These are phyloP conservation scores for Sideroxylon spinosum DNA, from an alignment of 179 eudicot genomes.

Conservation along the genomic window DNA sequence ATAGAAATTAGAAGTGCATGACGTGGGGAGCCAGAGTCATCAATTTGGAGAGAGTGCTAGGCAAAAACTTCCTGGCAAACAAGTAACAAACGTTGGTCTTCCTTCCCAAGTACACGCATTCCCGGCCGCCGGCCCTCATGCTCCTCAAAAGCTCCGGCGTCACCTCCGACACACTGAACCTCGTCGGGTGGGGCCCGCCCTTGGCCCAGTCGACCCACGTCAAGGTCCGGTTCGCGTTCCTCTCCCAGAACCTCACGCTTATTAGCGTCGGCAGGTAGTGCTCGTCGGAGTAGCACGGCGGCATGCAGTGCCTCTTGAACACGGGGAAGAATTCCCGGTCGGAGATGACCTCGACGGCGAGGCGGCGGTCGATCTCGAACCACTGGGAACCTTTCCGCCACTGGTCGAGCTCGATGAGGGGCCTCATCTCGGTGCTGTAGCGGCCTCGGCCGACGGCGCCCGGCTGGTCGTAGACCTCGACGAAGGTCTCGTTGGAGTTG, in stretches of 20 bases:
- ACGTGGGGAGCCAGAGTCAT: conserved; percentile 16
- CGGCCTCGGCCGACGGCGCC: conserved; percentile 37
- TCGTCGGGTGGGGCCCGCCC: conserved; percentile 20
- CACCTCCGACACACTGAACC: conserved; percentile 27
- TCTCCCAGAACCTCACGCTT: conserved; percentile 19
- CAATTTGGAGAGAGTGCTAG: conserved; percentile 18
- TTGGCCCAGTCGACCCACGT: conserved; percentile 14
- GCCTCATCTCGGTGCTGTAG: conserved; percentile 30
- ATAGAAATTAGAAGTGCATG: no score
- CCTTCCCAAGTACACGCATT: conserved; percentile 38
- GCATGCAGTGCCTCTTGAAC: conserved; percentile 27
- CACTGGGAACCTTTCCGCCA: conserved; percentile 57
- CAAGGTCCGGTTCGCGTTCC: conserved; percentile 33
- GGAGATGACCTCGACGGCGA: conserved; percentile 34
- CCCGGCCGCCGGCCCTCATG: conserved; percentile 23
- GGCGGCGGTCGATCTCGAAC: conserved; percentile 39
- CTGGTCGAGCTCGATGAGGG: conserved; percentile 22
- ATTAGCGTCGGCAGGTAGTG: conserved; percentile 51
- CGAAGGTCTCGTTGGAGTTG: conserved; percentile 24
- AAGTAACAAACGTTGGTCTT: conserved; percentile 17
- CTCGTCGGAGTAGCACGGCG: conserved; percentile 48
- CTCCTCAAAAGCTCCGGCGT: conserved; percentile 18
- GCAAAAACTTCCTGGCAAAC: conserved; percentile 36
- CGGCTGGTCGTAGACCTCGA: conserved; percentile 30
- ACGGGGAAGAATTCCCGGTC: conserved; percentile 28